phyloP scores from a whole-genome alignment of 345 rosid genomes.

The Heritiera littoralis region DNA sequence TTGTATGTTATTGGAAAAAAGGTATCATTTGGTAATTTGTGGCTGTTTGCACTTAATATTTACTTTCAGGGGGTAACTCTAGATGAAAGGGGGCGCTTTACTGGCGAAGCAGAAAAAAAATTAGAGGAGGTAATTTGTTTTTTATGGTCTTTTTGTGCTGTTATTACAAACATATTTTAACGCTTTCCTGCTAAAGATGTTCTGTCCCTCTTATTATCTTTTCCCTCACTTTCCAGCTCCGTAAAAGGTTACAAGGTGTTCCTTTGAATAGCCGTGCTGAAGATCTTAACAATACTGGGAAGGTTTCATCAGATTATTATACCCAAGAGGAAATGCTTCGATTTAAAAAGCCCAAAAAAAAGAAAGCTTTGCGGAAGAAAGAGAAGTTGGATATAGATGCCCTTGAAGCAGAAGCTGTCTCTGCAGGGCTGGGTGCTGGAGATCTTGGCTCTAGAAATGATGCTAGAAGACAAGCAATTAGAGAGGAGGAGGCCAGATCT shows the following conservation, averaged over 20 bases:
- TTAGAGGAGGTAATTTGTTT: conserved; percentile 70
- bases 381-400: conserved; percentile 84
- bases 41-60: conserved; percentile 13
- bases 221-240: conserved; percentile 55
- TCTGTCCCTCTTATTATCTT: not conserved
- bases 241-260: conserved; percentile 72
- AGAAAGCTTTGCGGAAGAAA: conserved; percentile 76
- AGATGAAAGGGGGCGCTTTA: conserved; percentile 78
- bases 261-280: conserved; percentile 52
- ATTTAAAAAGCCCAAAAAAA: conserved; percentile 92
- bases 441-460: conserved; percentile 96
- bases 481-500: conserved; percentile 70
- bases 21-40: not conserved
- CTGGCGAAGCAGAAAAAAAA: conserved; percentile 93
- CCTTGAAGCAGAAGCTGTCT: conserved; percentile 89
- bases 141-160: not conserved
- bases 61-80: conserved; percentile 71
- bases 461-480: conserved; percentile 75
- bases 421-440: conserved; percentile 77
- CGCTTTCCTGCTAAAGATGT: not conserved
- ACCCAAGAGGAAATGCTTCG: conserved; percentile 85
- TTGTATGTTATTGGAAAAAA: not conserved
- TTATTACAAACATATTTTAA: conserved; percentile 17
- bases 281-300: conserved; percentile 67
- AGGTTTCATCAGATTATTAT: conserved; percentile 75